phyloP scores from a whole-genome alignment of 129 eudicot genomes.

The Gnaphalium uliginosum region DNA sequence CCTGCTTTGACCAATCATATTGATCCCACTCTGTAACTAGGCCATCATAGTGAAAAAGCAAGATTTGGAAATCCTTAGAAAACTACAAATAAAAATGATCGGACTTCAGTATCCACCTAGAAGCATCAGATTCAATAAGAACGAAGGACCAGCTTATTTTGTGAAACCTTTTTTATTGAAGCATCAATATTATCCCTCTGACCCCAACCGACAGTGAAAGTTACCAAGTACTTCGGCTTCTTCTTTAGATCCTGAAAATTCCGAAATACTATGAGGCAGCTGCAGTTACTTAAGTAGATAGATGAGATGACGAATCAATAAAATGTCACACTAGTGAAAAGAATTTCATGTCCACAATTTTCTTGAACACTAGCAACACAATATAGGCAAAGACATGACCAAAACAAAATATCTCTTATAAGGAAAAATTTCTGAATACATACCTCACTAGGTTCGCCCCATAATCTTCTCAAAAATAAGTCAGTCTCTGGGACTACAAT shows the following conservation, averaged over 20 bases:
- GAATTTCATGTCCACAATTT: background rate
- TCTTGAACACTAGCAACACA: background rate
- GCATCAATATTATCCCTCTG: conserved; percentile 78
- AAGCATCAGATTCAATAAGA: conserved; percentile 5
- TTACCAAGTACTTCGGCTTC: conserved; percentile 93
- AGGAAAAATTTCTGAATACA: conserved; percentile 6
- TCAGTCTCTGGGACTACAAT: conserved; percentile 92
- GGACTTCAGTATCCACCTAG: conserved; percentile 24
- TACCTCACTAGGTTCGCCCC: conserved; percentile 99
- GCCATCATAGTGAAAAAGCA: conserved; percentile 89
- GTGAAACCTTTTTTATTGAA: conserved; percentile 76
- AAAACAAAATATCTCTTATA: background rate
- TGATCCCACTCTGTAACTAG: conserved; percentile 76
- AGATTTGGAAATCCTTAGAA: conserved; percentile 66
- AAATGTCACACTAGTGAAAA: background rate
- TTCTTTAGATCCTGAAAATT: conserved; percentile 81
- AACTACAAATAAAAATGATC: conserved; percentile 48
- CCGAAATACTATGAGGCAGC: conserved; percentile 22
- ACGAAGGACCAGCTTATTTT: conserved; percentile 2
- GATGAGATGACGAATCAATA: background rate
- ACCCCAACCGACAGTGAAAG: conserved; percentile 93
- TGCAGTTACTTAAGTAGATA: background rate
- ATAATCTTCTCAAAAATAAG: conserved; percentile 81
- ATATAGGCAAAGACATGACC: conserved; percentile 11
- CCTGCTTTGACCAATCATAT: conserved; percentile 80